Percentiles rank a stretch among this genome's conserved stretches.
These are phyloP conservation scores for Nymphaea colorata DNA, from an alignment of 164 flowering plant genomes.

Conservation along the genomic window DNA sequence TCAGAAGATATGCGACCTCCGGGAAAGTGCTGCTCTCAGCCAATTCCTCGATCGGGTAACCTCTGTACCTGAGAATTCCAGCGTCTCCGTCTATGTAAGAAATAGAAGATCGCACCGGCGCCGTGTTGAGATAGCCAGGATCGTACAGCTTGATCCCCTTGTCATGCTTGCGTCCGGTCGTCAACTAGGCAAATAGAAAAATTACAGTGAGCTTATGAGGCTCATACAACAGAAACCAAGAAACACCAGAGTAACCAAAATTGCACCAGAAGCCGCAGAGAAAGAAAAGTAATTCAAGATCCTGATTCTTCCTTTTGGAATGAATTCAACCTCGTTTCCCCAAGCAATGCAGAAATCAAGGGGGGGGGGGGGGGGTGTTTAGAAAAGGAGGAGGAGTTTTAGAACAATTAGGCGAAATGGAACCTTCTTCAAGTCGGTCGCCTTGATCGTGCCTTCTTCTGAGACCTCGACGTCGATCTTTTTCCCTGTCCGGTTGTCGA, in stretches of 20 bases:
- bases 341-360: too few relatives aligned
- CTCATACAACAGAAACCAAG: background rate
- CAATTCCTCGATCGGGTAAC: conserved; percentile 95
- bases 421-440: conserved; percentile 89
- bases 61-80: conserved; percentile 92
- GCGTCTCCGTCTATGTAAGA: conserved; percentile 98
- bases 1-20: conserved; percentile 86
- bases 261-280: background rate
- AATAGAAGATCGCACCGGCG: conserved; percentile 87
- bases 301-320: background rate
- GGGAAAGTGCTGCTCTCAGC: conserved; percentile 80
- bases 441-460: conserved; percentile 71
- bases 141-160: conserved; percentile 93
- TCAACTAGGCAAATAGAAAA: conserved; percentile 31
- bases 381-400: background rate
- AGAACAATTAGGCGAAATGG: background rate
- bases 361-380: background rate
- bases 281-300: background rate
- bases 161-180: conserved; percentile 59
- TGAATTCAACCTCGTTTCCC: too few relatives aligned
- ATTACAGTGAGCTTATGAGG: background rate
- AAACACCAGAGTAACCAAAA: background rate
- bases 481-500: conserved; percentile 79
- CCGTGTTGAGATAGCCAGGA: conserved; percentile 95
- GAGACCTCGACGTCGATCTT: conserved; percentile 60